These are phyloP conservation scores for Phytophthora ohioensis DNA, from an alignment of 352 stramenopile species.

Conservation along the genomic window DNA sequence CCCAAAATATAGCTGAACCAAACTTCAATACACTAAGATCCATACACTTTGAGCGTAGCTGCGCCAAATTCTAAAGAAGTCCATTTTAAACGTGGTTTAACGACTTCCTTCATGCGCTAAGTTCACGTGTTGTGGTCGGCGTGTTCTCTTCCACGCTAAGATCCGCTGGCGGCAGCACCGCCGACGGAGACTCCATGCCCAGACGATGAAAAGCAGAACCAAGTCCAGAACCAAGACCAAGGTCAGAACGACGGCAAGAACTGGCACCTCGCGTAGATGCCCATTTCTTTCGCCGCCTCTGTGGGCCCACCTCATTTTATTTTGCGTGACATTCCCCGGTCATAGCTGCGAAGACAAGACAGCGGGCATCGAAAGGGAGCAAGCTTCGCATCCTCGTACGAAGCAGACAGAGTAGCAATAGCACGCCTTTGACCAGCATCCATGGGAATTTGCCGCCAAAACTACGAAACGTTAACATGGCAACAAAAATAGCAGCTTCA, in stretches of 20 bases:
- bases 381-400: not conserved
- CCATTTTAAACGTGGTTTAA: too few species aligned
- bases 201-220: not conserved
- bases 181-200: not conserved
- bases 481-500: too few species aligned
- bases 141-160: too few species aligned
- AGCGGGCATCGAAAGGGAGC: not conserved
- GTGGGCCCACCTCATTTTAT: not conserved
- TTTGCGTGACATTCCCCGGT: not conserved
- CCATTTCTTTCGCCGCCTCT: not conserved
- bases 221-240: not conserved
- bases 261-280: not conserved
- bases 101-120: too few species aligned
- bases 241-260: not conserved
- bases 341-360: not conserved
- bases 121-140: too few species aligned
- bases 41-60: too few species aligned
- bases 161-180: too few species aligned
- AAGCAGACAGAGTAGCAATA: not conserved
- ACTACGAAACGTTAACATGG: too few species aligned
- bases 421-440: not conserved
- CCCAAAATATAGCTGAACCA: too few species aligned
- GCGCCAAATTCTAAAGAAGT: too few species aligned
- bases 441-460: not conserved
- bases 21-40: too few species aligned